Conservation (phyloP, 2,329 filamentous ascomycete genomes). For the Colletotrichum tabaci region DNA sequence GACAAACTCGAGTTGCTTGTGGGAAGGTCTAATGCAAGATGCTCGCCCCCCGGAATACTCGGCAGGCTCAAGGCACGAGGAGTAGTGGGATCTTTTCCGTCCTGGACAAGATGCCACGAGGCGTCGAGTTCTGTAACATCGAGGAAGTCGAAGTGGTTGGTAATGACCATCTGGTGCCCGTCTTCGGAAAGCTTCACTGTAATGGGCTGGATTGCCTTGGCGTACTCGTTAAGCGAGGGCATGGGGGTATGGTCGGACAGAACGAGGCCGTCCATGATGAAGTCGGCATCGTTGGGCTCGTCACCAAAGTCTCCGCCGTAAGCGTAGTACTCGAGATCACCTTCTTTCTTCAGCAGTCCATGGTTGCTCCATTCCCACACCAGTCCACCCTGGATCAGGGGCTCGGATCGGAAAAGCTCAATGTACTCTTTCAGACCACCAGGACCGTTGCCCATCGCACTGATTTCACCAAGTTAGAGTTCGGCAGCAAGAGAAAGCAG, state of each 20-base stretch:
- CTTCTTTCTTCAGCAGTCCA: conserved; percentile 59
- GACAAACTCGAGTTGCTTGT: not conserved
- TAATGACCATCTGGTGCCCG: conserved; percentile 55
- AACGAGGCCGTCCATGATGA: conserved; percentile 70
- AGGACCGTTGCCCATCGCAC: conserved; percentile 80
- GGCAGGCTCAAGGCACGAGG: not conserved
- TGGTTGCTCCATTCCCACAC: conserved; percentile 78
- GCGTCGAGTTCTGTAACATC: conserved; percentile 64
- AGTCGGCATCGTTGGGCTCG: conserved; percentile 71
- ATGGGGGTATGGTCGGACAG: conserved; percentile 64
- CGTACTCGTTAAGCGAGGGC: conserved; percentile 68
- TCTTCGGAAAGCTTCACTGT: conserved; percentile 61
- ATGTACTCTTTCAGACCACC: conserved; percentile 78
- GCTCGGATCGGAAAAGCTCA: conserved; percentile 72
- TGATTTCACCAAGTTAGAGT: not conserved
- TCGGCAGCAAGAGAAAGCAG: rapidly evolving
- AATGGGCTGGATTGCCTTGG: conserved; percentile 72
- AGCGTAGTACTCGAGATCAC: conserved; percentile 64
- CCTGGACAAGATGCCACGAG: conserved; percentile 54
- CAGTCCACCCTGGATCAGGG: conserved; percentile 70
- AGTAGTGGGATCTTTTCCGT: conserved; percentile 1
- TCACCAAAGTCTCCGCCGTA: conserved; percentile 76
- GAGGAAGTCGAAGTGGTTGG: conserved; percentile 70
- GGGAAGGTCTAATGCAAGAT: not conserved
- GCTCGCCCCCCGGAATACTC: conserved; percentile 22